These are phyloP conservation scores for Endoconidiophora laricicola DNA, from an alignment of 2,329 filamentous ascomycete species.

Conservation along the genomic window DNA sequence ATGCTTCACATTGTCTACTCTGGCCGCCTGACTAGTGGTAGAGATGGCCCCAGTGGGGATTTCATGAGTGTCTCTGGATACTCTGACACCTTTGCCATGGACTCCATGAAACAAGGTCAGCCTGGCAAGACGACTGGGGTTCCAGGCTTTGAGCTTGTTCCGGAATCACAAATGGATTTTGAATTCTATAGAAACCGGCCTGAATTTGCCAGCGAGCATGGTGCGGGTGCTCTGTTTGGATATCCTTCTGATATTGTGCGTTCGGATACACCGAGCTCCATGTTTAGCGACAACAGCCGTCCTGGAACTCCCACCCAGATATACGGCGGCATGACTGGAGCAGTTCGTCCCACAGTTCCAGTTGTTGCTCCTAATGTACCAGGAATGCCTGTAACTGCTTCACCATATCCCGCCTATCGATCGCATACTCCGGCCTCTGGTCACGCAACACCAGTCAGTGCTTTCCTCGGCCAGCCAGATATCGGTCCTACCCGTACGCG, in stretches of 20 bases:
- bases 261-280: constrained; percentile 42
- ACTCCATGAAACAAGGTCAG: constrained; percentile 50
- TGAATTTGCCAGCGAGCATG: constrained; percentile 70
- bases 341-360: constrained; percentile 5
- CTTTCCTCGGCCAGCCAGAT: constrained; percentile 12
- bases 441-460: constrained; percentile 6
- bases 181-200: constrained; percentile 79
- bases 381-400: constrained; percentile 2
- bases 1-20: constrained; percentile 73
- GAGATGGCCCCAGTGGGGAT: constrained; percentile 34
- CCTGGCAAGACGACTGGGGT: constrained; percentile 30
- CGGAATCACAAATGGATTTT: constrained; percentile 74
- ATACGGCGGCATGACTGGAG: constrained; percentile 16
- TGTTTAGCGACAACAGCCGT: constrained; percentile 28
- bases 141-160: constrained; percentile 77
- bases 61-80: constrained; percentile 50
- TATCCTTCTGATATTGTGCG: constrained; percentile 40
- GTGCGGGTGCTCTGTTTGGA: constrained; percentile 51
- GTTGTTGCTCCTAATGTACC: constrained; percentile 5
- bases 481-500: constrained; percentile 20
- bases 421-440: constrained; percentile 13
- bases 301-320: constrained; percentile 29
- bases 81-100: constrained; percentile 66
- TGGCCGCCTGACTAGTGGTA: constrained; percentile 55
- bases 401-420: constrained; percentile 14